A percentile compares a stretch with the other conserved stretches of the same genome.
Conservation (phyloP, 2,329 filamentous ascomycete species). For the Pyricularia sp. region DNA sequence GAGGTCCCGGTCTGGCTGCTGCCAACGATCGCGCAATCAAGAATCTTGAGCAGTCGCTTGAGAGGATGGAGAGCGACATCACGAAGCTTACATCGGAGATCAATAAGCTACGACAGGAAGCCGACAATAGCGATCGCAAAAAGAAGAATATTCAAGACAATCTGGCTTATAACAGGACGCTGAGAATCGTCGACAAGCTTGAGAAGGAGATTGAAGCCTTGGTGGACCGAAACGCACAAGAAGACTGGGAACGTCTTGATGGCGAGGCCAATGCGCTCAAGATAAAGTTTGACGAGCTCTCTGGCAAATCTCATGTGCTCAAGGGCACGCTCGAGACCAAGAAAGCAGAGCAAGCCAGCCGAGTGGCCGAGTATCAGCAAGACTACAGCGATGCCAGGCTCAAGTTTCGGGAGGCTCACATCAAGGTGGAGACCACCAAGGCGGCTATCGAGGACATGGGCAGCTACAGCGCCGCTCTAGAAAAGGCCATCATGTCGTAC, state of each 20-base stretch:
- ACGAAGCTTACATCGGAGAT: conserved; percentile 56
- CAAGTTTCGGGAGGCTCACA: conserved; percentile 79
- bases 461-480: conserved; percentile 73
- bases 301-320: conserved; percentile 64
- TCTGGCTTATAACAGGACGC: conserved; percentile 70
- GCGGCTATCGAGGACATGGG: conserved; percentile 85
- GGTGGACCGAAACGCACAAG: conserved; percentile 69
- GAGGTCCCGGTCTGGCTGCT: conserved; percentile 62
- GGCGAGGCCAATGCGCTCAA: conserved; percentile 61
- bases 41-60: conserved; percentile 55
- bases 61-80: conserved; percentile 58
- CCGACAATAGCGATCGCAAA: conserved; percentile 70
- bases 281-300: conserved; percentile 56
- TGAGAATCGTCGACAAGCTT: conserved; percentile 58
- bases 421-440: conserved; percentile 85
- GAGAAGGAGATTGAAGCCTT: conserved; percentile 63
- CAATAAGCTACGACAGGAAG: conserved; percentile 68
- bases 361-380: conserved; percentile 72
- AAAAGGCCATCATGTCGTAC: conserved; percentile 96
- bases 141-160: conserved; percentile 88
- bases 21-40: conserved; percentile 62
- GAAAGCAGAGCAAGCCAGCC: conserved; percentile 65
- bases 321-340: conserved; percentile 76
- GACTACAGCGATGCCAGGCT: conserved; percentile 77
- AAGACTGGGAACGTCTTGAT: conserved; percentile 69